phyloP scores from a whole-genome alignment of 2,329 filamentous ascomycete species.

The Colletotrichum sp. region DNA sequence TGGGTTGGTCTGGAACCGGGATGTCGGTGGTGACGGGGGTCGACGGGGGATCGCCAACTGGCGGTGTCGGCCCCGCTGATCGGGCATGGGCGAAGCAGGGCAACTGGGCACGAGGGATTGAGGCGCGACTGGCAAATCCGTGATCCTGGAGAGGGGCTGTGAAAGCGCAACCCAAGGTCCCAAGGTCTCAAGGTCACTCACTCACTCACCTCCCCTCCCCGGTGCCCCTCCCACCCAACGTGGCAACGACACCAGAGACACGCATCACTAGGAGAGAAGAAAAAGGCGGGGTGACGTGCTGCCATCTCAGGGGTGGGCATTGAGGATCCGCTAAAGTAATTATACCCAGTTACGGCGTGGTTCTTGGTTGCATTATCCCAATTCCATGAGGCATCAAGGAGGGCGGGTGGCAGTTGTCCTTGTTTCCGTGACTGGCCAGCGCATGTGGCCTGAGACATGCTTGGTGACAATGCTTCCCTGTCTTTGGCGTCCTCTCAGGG shows the following conservation, averaged over 20 bases:
- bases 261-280: background rate
- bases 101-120: constrained; percentile 2
- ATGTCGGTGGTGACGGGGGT: constrained; percentile 4
- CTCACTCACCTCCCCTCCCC: background rate
- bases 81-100: background rate
- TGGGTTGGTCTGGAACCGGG: background rate
- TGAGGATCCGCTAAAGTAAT: constrained; percentile 14
- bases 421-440: constrained; percentile 1
- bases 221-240: background rate
- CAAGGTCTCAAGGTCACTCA: background rate
- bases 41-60: background rate
- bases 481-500: background rate
- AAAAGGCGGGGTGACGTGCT: constrained; percentile 5
- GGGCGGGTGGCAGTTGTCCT: constrained; percentile 4
- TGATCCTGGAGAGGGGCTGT: constrained; percentile 3
- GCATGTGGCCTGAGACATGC: constrained; percentile 20
- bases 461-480: constrained; percentile 10
- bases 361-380: constrained; percentile 7
- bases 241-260: background rate
- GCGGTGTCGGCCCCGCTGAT: constrained; percentile 13
- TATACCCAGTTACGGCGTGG: background rate
- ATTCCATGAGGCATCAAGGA: background rate
- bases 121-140: constrained; percentile 2
- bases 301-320: constrained; percentile 13
- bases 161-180: background rate